A percentile compares a stretch with the other conserved stretches of the same genome.
These are phyloP conservation scores for Fusarium luffae DNA, from an alignment of 2,329 filamentous ascomycete species.

Conservation along the genomic window DNA sequence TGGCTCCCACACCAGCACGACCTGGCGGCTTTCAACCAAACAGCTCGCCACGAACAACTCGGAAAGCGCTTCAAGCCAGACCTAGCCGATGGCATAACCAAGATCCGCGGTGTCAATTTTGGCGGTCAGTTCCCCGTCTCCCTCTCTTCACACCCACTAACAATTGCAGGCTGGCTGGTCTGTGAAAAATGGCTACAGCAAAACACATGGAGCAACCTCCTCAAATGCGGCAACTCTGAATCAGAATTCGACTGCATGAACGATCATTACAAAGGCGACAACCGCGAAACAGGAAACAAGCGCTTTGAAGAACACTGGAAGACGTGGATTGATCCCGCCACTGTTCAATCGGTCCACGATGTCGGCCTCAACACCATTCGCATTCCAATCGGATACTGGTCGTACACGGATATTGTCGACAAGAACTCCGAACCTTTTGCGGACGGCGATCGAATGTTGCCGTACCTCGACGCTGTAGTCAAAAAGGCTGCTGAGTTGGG, in stretches of 20 bases:
- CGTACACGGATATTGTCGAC: conserved; percentile 29
- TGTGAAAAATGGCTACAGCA: conserved; percentile 24
- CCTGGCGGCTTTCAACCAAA: conserved; percentile 32
- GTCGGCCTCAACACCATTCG: conserved; percentile 35
- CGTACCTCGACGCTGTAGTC: conserved; percentile 30
- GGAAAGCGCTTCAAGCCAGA: conserved; percentile 29
- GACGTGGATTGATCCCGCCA: conserved; percentile 31
- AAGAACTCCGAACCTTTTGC: conserved; percentile 32
- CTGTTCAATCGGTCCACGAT: conserved; percentile 35
- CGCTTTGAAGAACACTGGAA: conserved; percentile 31
- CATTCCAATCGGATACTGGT: conserved; percentile 38
- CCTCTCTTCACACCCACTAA: rapidly evolving
- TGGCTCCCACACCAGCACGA: conserved; percentile 33
- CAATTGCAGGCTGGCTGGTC: conserved; percentile 21
- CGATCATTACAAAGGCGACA: conserved; percentile 20
- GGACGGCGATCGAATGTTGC: conserved; percentile 27
- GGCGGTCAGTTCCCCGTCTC: background rate
- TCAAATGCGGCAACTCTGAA: conserved; percentile 17
- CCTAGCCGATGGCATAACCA: conserved; percentile 12
- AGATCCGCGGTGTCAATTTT: conserved; percentile 36
- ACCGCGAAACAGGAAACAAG: conserved; percentile 26
- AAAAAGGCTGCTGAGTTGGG: conserved; percentile 29
- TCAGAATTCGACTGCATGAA: conserved; percentile 37
- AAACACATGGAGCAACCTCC: conserved; percentile 16
- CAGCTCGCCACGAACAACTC: conserved; percentile 28